Evolutionary conservation across 2,329 filamentous ascomycete genomes (phyloP), one percentile per base, ranked within the genome.

Genomic region (Myotisia sp.): DNA sequence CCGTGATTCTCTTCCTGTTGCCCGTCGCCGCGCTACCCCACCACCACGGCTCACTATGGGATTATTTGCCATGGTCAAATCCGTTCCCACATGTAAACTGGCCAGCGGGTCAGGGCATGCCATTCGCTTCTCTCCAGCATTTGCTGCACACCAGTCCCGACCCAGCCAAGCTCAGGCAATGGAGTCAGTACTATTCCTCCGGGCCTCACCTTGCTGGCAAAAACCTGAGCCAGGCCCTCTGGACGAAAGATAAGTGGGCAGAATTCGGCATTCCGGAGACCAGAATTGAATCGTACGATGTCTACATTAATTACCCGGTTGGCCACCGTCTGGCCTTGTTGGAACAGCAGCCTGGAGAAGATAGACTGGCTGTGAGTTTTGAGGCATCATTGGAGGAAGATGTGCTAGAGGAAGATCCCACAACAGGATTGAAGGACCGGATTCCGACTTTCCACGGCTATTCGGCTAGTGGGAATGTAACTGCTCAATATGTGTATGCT

Each of bases 391-490:
- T 95, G 26, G 74, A 81, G 46, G 90, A 98, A 55, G 84, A 92
- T 50, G 68, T 87, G 2, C 62, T 95, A 4, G 68, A 83, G 0
- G 77, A 92, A 34, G 90, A 98, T 53, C 70, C 75, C 3, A 92
- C 85, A 0, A 84, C 76, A 12, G 70, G 74, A 14, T 63, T 84
- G 29, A 58, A 70, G 6, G 70, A 85, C 47, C 68, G 83, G 19
- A 70, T 95, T 16, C 85, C 87, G 1, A 87, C 79, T 0, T 95
- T 95, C 62, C 87, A 95, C 51, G 90, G 87, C 34, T 95, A 94
- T 56, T 92, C 84, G 3, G 85, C 85, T 3, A 86, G 68, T 40
- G 87, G 87, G 18, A 92, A 95, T 54, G 87, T 92, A 30, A 94
- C 87, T 0, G 84, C 74, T 2, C 71, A 74, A 9, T 90, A 82